These are phyloP conservation scores for Paecilomyces variotii DNA, from an alignment of 2,329 filamentous ascomycete genomes.

Conservation along the genomic window DNA sequence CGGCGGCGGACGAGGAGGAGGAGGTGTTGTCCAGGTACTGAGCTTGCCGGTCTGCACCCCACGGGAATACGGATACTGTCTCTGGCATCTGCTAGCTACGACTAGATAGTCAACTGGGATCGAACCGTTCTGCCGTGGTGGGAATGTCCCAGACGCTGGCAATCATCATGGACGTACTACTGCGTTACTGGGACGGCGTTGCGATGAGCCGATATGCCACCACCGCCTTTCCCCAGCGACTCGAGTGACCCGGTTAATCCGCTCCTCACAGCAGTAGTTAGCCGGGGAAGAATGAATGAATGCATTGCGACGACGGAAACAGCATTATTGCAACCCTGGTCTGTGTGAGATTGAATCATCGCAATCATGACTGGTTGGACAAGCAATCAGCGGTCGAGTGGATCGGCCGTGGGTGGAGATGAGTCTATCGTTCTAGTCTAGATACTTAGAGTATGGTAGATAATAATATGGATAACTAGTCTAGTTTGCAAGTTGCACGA, in stretches of 20 bases:
- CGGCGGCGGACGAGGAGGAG: not conserved
- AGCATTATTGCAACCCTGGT: not conserved
- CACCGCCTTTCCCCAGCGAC: not conserved
- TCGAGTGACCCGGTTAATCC: not conserved
- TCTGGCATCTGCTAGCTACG: no score
- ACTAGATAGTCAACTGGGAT: no score
- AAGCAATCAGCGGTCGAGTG: not conserved
- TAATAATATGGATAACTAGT: no score
- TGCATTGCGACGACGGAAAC: not conserved
- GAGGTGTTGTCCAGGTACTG: not conserved
- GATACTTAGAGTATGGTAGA: no score
- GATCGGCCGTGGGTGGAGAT: not conserved
- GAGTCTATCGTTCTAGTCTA: not conserved
- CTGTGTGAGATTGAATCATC: not conserved
- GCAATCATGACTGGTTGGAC: not conserved
- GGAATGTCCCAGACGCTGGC: not conserved
- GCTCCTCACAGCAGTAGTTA: not conserved
- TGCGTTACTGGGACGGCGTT: not conserved
- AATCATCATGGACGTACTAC: not conserved
- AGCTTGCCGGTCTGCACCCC: not conserved
- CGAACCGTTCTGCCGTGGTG: not conserved
- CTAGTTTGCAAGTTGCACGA: not conserved
- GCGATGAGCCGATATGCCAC: not conserved
- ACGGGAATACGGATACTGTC: not conserved
- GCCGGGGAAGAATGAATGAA: not conserved